Percentiles rank a stretch among this genome's conserved stretches.
Evolutionary conservation across 768 basidiomycete genomes (phyloP).

Genomic region (Phylloporus arenicola): DNA sequence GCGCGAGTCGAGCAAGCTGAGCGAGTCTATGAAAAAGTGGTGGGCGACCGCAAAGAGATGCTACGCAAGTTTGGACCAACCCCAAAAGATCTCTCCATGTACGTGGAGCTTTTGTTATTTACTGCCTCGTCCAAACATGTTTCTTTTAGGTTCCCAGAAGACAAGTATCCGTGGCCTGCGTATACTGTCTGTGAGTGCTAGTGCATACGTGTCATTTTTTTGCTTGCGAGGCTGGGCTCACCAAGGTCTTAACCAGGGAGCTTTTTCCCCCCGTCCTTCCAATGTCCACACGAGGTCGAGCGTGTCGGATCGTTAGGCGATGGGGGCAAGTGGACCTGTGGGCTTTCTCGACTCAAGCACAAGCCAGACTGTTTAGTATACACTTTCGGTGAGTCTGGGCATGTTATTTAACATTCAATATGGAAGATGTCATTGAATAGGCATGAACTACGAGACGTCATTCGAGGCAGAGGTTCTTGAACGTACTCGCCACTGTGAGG

Average conservation of each 20-base stretch:
- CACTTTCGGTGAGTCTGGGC: slow-evolving; percentile 43
- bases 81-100: slow-evolving; percentile 43
- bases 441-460: slow-evolving; percentile 56
- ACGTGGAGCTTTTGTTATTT: neutral
- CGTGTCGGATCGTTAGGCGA: slow-evolving; percentile 51
- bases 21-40: slow-evolving; percentile 40
- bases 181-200: slow-evolving; percentile 50
- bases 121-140: slow-evolving; percentile 2
- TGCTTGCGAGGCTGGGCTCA: slow-evolving; percentile 1
- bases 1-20: slow-evolving; percentile 40
- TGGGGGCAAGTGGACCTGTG: slow-evolving; percentile 70
- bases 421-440: slow-evolving; percentile 13
- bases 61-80: slow-evolving; percentile 53
- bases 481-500: slow-evolving; percentile 42
- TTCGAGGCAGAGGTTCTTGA: slow-evolving; percentile 57
- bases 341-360: slow-evolving; percentile 47
- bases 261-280: slow-evolving; percentile 41
- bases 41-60: slow-evolving; percentile 40
- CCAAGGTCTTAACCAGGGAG: slow-evolving; percentile 31
- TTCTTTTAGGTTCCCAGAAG: slow-evolving; percentile 45
- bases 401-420: neutral
- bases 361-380: slow-evolving; percentile 58
- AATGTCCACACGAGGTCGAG: slow-evolving; percentile 40
- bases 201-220: neutral
- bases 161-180: slow-evolving; percentile 48